Conservation (phyloP, 2,329 filamentous ascomycete species). For the Metarhizium robertsii region DNA sequence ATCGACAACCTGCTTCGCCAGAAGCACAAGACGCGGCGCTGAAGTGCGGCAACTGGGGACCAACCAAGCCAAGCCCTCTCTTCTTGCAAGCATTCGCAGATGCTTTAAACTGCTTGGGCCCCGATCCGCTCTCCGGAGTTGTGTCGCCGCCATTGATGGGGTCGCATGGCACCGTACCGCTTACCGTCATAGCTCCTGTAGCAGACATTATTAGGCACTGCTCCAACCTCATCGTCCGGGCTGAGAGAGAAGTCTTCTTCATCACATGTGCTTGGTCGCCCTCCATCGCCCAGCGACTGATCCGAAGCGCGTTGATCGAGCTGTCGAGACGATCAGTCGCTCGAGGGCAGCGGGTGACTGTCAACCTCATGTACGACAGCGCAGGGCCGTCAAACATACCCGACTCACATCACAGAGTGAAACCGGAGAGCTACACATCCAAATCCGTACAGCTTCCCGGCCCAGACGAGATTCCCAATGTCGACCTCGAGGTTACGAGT, state of each 20-base stretch:
- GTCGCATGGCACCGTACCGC: constrained; percentile 50
- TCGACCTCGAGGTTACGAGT: constrained; percentile 66
- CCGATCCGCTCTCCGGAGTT: constrained; percentile 40
- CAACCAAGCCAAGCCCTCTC: constrained; percentile 51
- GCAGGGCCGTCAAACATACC: constrained; percentile 55
- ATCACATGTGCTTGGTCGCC: constrained; percentile 71
- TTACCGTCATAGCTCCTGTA: constrained; percentile 50
- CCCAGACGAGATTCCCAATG: constrained; percentile 56
- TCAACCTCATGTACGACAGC: constrained; percentile 70
- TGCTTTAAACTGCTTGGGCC: constrained; percentile 45
- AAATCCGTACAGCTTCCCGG: constrained; percentile 51
- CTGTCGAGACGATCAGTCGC: constrained; percentile 55
- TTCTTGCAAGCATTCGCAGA: constrained; percentile 63
- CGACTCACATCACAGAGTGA: constrained; percentile 55
- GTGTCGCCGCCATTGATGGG: constrained; percentile 44
- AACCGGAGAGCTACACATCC: constrained; percentile 47
- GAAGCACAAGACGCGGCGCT: constrained; percentile 41
- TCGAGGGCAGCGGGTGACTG: constrained; percentile 46
- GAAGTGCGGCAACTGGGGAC: constrained; percentile 59
- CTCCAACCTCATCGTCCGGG: constrained; percentile 65
- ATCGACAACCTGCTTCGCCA: constrained; percentile 13
- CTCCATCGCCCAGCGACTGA: constrained; percentile 55
- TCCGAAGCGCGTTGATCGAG: constrained; percentile 60
- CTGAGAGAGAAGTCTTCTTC: constrained; percentile 63
- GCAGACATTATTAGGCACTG: constrained; percentile 65